Percentiles rank a stretch among this genome's conserved stretches.
These are phyloP conservation scores for Thyridium curvatum DNA, from an alignment of 2,329 filamentous ascomycete genomes.

Conservation along the genomic window DNA sequence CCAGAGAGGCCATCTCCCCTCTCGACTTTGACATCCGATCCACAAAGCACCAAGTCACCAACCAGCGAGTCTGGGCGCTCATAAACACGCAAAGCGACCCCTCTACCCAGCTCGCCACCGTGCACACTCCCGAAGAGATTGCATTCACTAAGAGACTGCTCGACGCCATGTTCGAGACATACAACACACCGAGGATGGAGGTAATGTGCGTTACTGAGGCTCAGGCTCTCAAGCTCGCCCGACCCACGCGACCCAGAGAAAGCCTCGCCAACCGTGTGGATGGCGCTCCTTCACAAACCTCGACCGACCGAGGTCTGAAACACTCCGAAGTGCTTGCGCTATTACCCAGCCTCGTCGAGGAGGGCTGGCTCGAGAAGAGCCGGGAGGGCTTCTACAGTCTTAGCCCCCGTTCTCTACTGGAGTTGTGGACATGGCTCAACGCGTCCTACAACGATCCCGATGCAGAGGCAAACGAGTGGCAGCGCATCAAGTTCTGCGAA, in stretches of 20 bases:
- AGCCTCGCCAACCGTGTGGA: constrained; percentile 1
- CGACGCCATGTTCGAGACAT: constrained; percentile 85
- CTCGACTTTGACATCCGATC: constrained; percentile 87
- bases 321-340: constrained; percentile 72
- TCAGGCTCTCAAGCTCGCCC: constrained; percentile 67
- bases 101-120: constrained; percentile 81
- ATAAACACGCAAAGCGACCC: constrained; percentile 85
- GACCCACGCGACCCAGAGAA: constrained; percentile 36
- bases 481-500: constrained; percentile 79
- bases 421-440: constrained; percentile 77
- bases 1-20: constrained; percentile 66
- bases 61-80: constrained; percentile 68
- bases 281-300: constrained; percentile 21
- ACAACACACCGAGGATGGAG: constrained; percentile 76
- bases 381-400: constrained; percentile 66
- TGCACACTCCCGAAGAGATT: constrained; percentile 75
- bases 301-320: constrained; percentile 54
- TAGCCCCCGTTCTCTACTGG: constrained; percentile 72
- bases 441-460: constrained; percentile 80
- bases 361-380: constrained; percentile 82
- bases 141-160: constrained; percentile 82
- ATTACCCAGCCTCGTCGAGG: constrained; percentile 62
- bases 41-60: constrained; percentile 60
- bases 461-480: constrained; percentile 52
- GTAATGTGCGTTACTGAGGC: constrained; percentile 75